Evolutionary conservation across 352 stramenopile species (phyloP).

Genomic region (Salisapilia sapeloensis): DNA sequence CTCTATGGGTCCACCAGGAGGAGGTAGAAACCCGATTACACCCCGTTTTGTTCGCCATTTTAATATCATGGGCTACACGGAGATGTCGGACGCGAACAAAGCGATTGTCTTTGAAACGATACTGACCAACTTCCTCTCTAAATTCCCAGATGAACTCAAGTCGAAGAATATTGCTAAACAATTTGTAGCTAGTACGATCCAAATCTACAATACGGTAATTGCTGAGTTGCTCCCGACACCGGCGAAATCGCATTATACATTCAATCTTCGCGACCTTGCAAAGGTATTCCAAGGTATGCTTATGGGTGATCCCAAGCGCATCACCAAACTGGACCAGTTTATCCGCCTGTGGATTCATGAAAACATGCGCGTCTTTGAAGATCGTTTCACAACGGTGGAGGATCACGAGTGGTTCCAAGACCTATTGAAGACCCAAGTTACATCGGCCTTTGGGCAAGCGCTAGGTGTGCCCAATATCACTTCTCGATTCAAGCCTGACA

Average conservation of each 20-base stretch:
- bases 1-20: constrained; percentile 68
- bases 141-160: constrained; percentile 56
- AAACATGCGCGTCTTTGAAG: constrained; percentile 76
- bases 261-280: constrained; percentile 78
- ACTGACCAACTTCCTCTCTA: constrained; percentile 43
- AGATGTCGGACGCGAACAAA: constrained; percentile 73
- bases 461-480: constrained; percentile 15
- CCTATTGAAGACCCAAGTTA: constrained; percentile 38
- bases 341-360: constrained; percentile 70
- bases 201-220: constrained; percentile 78
- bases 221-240: constrained; percentile 63
- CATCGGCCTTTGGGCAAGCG: constrained; percentile 25
- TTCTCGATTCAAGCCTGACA: constrained; percentile 6
- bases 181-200: constrained; percentile 54
- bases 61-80: constrained; percentile 74
- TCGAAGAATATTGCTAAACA: constrained; percentile 22
- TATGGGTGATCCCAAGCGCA: constrained; percentile 67
- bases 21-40: constrained; percentile 65
- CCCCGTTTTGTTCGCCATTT: constrained; percentile 67
- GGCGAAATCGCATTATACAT: constrained; percentile 77
- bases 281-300: constrained; percentile 78
- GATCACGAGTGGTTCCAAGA: constrained; percentile 75
- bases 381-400: constrained; percentile 54
- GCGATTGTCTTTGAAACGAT: constrained; percentile 74
- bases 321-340: constrained; percentile 49